A percentile compares a stretch with the other conserved stretches of the same genome.
Evolutionary conservation across 2,329 filamentous ascomycete genomes (phyloP).

Genomic region (Epichloe brachyelytri): DNA sequence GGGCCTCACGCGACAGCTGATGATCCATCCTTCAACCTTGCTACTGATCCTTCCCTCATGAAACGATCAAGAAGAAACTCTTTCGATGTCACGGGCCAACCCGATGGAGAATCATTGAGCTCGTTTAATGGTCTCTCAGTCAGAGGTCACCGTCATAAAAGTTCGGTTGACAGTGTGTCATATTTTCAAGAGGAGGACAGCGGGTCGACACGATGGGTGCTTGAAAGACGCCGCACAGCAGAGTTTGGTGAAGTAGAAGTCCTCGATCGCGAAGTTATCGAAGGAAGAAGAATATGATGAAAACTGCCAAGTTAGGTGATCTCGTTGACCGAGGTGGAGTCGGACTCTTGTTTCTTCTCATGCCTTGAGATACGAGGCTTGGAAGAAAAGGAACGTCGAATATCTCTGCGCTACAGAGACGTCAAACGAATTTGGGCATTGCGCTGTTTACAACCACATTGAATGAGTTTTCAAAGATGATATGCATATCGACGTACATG

Average conservation of each 20-base stretch:
- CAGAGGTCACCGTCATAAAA: conserved; percentile 36
- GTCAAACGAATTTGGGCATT: not conserved
- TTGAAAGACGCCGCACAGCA: conserved; percentile 53
- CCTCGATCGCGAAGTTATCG: conserved; percentile 51
- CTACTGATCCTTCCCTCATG: not conserved
- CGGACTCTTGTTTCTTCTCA: not conserved
- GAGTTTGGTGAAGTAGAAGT: conserved; percentile 53
- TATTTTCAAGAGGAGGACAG: conserved; percentile 53
- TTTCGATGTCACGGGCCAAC: not conserved
- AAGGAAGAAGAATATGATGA: conserved; percentile 35
- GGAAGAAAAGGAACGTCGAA: not conserved
- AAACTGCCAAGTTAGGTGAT: not conserved
- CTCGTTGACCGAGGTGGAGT: not conserved
- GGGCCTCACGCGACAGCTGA: not conserved
- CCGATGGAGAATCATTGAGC: conserved; percentile 7
- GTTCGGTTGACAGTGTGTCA: conserved; percentile 55
- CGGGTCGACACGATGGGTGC: conserved; percentile 51
- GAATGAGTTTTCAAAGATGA: not conserved
- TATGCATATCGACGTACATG: too few species aligned
- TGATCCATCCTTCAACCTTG: not conserved
- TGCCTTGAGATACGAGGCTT: not conserved
- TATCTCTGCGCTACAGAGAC: not conserved
- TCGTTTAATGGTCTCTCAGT: conserved; percentile 8
- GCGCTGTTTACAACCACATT: not conserved
- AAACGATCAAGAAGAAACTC: not conserved